Conservation (phyloP, 129 eudicot species). For the Helianthus tuberosus region DNA sequence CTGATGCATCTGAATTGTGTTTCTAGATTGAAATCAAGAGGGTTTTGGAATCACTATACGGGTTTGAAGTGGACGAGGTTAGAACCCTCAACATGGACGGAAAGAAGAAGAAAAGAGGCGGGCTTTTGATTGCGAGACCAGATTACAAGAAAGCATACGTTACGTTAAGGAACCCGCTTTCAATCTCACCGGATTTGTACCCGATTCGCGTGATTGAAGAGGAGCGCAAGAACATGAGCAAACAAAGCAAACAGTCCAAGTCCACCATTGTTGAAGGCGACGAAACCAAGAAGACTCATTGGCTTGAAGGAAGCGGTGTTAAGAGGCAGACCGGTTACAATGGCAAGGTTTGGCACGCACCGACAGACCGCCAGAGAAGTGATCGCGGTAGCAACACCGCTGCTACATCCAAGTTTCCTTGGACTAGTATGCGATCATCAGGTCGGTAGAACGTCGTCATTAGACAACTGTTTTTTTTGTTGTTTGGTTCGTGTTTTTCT, state of each 20-base stretch:
- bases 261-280: conserved; percentile 69
- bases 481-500: neutral
- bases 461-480: neutral
- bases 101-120: conserved; percentile 91
- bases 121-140: conserved; percentile 76
- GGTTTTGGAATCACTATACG: conserved; percentile 82
- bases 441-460: conserved; percentile 30
- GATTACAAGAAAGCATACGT: conserved; percentile 95
- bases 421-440: conserved; percentile 69
- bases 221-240: conserved; percentile 57
- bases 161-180: conserved; percentile 64
- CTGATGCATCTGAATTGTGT: neutral
- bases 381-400: conserved; percentile 12
- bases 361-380: conserved; percentile 15
- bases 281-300: conserved; percentile 68
- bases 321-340: conserved; percentile 33
- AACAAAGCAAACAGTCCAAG: conserved; percentile 34
- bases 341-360: conserved; percentile 29
- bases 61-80: conserved; percentile 89
- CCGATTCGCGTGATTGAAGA: conserved; percentile 78
- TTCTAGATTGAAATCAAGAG: conserved; percentile 84
- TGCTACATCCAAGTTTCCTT: conserved; percentile 61
- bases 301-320: conserved; percentile 70
- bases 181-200: conserved; percentile 72
- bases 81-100: conserved; percentile 93